Base-by-base conservation (phyloP, 768 basidiomycete genomes). In the Auricularia heimuer region DNA sequence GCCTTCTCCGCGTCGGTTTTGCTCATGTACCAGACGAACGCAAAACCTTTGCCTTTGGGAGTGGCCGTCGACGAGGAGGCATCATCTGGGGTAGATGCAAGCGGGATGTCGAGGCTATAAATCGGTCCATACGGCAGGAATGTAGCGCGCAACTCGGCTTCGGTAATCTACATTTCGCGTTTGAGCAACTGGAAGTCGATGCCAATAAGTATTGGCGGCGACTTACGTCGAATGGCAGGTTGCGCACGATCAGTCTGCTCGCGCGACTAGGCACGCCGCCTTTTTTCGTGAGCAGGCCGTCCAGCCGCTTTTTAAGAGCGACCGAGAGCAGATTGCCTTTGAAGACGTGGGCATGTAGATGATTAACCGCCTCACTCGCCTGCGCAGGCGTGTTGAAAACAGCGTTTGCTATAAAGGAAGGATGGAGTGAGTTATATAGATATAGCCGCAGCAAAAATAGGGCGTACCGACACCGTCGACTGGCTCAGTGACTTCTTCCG, bases 11-110 rank as follows among this genome's bases (percentile, higher is more conserved):
- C 95, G 70, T 94, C 90, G 65, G 87, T 88, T 72, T 83, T 86
- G 71, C 85, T 85, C 68, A 94, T 74, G 84, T 92, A 94, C 92
- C 94, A 96, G 10, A 98, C 87, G 70, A 98, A 98, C 0, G 94
- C 96, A 69, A 96, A 98, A 0, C 95, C 94, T 69, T 88, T 87
- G 54, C 16, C 83, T 79, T 36, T 82, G 78, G 12, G 69, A 7
- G 39, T 12, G 71, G 70, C 39, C 39, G 39, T 42, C 39, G 39
- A 42, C 7, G 39, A 42, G 8, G 39, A 42, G 8, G 39, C 39
- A 42, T 4, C 39, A 8, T 42, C 39, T 14, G 39, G 39, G 39
- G 39, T 14, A 14, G 7, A 7, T 7, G 39, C 39, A 14, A 42
- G 39, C 12, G 94, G 95, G 18, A 96, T 86, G 66, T 88, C 84